A percentile compares a stretch with the other conserved stretches of the same genome.
Conservation (phyloP, 495 filamentous ascomycete species). For the Pyrenula aspistea region DNA sequence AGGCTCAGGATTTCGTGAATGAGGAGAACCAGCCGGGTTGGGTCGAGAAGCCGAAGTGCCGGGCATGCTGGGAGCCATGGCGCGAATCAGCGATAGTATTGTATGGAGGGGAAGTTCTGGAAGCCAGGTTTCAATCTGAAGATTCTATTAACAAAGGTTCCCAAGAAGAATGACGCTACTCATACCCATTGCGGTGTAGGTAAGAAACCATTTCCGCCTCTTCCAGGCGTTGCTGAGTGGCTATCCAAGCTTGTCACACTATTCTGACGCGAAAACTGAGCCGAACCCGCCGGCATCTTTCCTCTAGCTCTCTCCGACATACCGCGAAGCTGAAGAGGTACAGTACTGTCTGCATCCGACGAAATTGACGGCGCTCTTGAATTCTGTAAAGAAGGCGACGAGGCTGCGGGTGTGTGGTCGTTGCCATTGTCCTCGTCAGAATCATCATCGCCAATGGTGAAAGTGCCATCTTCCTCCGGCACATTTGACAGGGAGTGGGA, state of each 20-base stretch:
- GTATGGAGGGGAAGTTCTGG: constrained; percentile 86
- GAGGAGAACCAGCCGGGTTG: constrained; percentile 10
- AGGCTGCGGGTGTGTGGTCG: constrained; percentile 54
- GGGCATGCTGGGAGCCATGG: constrained; percentile 36
- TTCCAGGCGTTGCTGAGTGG: constrained; percentile 41
- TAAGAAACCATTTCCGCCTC: constrained; percentile 49
- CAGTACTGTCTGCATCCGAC: constrained; percentile 63
- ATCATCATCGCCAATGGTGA: constrained; percentile 85
- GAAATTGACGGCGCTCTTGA: constrained; percentile 64
- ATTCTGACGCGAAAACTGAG: constrained; percentile 80
- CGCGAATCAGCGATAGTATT: constrained; percentile 64
- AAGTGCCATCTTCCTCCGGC: constrained; percentile 69
- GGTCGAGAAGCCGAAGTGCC: constrained; percentile 21
- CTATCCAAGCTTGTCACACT: constrained; percentile 75
- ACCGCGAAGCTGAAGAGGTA: constrained; percentile 79
- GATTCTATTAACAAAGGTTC: too few species aligned
- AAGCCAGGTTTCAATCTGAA: constrained; percentile 91
- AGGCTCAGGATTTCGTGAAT: constrained; percentile 10
- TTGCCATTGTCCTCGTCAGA: constrained; percentile 60
- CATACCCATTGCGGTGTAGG: constrained; percentile 63
- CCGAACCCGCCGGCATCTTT: constrained; percentile 84
- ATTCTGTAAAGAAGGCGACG: constrained; percentile 55
- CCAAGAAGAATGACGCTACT: constrained; percentile 13
- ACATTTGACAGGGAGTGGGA: constrained; percentile 58
- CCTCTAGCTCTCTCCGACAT: constrained; percentile 98